Evolutionary conservation across 495 filamentous ascomycete genomes (phyloP).

Genomic region (Neurospora sp.): DNA sequence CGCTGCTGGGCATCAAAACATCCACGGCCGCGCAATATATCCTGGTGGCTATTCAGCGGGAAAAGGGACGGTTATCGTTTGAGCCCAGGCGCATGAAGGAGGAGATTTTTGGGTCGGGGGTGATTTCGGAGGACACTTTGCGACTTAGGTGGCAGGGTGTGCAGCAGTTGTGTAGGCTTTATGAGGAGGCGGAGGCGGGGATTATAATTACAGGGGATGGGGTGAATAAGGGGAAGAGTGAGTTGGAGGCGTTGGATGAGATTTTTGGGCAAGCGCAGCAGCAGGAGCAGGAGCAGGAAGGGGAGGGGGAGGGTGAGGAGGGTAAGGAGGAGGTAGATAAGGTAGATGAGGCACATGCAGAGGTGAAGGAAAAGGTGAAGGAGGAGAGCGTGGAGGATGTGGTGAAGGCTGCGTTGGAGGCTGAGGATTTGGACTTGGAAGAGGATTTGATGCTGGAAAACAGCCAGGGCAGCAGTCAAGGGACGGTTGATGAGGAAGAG

Average conservation of each 20-base stretch:
- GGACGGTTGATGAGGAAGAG: not conserved
- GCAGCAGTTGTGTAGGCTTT: not conserved
- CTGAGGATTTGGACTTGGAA: not conserved
- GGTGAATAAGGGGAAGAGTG: not conserved
- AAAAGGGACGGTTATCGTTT: conserved; percentile 34
- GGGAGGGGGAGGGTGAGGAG: not conserved
- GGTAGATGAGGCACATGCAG: not conserved
- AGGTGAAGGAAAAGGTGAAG: not conserved
- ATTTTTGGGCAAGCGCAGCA: not conserved
- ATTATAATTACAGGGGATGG: not conserved
- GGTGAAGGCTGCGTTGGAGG: not conserved
- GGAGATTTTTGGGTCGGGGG: conserved; percentile 16
- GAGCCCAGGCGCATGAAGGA: conserved; percentile 21
- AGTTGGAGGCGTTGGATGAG: not conserved
- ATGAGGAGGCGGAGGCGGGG: not conserved
- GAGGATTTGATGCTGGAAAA: not conserved
- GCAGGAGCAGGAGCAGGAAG: not conserved
- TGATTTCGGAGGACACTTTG: not conserved
- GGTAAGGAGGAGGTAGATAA: not conserved
- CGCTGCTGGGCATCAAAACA: conserved; percentile 35
- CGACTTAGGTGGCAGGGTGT: not conserved
- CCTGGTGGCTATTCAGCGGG: conserved; percentile 26
- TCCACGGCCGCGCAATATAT: conserved; percentile 45
- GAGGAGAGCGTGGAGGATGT: not conserved
- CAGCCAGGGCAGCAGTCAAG: not conserved